A percentile compares a stretch with the other conserved stretches of the same genome.
phyloP scores from a whole-genome alignment of 2,329 filamentous ascomycete genomes.

The Penicillium sp. region DNA sequence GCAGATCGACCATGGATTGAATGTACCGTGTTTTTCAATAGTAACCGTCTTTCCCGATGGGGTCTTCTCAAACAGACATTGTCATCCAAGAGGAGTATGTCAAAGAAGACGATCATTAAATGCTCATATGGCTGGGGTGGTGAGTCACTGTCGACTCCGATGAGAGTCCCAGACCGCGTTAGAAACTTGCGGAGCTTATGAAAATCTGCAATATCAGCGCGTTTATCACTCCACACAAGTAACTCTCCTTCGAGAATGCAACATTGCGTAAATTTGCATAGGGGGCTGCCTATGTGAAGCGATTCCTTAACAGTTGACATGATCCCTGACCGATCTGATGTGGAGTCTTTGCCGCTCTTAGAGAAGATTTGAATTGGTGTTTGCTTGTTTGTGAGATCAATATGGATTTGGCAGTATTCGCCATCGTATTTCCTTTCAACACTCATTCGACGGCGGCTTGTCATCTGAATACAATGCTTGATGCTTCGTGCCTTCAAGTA shows the following conservation, averaged over 20 bases:
- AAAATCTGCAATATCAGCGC: constrained; percentile 69
- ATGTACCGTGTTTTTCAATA: constrained; percentile 58
- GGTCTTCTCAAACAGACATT: constrained; percentile 51
- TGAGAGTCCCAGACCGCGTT: constrained; percentile 66
- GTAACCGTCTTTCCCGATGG: constrained; percentile 44
- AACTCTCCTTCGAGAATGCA: constrained; percentile 86
- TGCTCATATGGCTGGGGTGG: constrained; percentile 57
- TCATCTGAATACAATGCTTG: constrained; percentile 70
- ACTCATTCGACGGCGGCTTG: constrained; percentile 62
- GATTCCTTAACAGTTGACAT: constrained; percentile 65
- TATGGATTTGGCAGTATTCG: constrained; percentile 86
- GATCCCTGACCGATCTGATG: constrained; percentile 63
- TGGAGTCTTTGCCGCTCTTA: constrained; percentile 90
- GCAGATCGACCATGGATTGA: constrained; percentile 63
- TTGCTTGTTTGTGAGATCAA: constrained; percentile 61
- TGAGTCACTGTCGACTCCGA: constrained; percentile 70
- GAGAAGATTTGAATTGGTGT: constrained; percentile 77
- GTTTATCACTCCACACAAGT: constrained; percentile 70
- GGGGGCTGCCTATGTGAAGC: constrained; percentile 59
- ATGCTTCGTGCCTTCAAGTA: constrained; percentile 70
- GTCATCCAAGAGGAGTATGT: constrained; percentile 59
- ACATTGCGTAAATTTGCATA: constrained; percentile 60
- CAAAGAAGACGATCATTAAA: constrained; percentile 63
- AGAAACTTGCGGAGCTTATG: constrained; percentile 82
- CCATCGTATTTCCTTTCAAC: constrained; percentile 83